Evolutionary conservation across 2,329 filamentous ascomycete genomes (phyloP).

Genomic region (Claviceps maximensis): DNA sequence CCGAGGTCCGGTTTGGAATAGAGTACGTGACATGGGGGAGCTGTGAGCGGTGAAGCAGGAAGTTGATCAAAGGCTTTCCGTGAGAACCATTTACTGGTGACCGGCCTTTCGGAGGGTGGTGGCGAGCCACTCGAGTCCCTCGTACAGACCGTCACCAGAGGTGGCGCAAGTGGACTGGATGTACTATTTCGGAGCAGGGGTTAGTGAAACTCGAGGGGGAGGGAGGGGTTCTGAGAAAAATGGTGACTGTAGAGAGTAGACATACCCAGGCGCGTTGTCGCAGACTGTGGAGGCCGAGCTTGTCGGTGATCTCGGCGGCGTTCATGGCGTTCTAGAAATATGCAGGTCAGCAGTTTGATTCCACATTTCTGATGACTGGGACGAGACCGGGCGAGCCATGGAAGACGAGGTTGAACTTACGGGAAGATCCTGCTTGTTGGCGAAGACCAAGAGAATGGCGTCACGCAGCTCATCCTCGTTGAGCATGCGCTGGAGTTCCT

Average conservation of each 20-base stretch:
- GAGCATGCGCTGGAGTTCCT: conserved; percentile 95
- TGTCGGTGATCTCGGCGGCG: conserved; percentile 98
- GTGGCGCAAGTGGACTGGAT: conserved; percentile 99
- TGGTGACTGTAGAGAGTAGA: conserved; percentile 10
- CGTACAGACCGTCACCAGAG: conserved; percentile 97
- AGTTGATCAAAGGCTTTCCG: conserved; percentile 21
- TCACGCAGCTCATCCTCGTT: conserved; percentile 98
- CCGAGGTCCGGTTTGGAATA: conserved; percentile 25
- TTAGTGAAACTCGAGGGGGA: conserved; percentile 7
- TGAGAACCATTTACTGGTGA: conserved; percentile 42
- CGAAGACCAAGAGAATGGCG: conserved; percentile 90
- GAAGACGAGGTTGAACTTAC: conserved; percentile 41
- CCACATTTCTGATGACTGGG: not conserved
- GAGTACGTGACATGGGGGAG: conserved; percentile 27
- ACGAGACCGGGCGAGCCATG: not conserved
- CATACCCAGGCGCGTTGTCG: conserved; percentile 98
- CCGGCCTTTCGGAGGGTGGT: conserved; percentile 68
- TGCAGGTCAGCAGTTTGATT: conserved; percentile 6
- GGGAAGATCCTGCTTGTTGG: conserved; percentile 99
- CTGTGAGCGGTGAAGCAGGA: conserved; percentile 21
- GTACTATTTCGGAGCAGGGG: conserved; percentile 47
- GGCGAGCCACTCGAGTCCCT: conserved; percentile 91
- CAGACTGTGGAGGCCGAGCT: conserved; percentile 98
- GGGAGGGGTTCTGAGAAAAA: not conserved
- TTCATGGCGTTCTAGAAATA: conserved; percentile 85